Percentiles rank a stretch among this genome's conserved stretches.
phyloP scores from a whole-genome alignment of 768 basidiomycete genomes.

The Plicaturopsis crispa region DNA sequence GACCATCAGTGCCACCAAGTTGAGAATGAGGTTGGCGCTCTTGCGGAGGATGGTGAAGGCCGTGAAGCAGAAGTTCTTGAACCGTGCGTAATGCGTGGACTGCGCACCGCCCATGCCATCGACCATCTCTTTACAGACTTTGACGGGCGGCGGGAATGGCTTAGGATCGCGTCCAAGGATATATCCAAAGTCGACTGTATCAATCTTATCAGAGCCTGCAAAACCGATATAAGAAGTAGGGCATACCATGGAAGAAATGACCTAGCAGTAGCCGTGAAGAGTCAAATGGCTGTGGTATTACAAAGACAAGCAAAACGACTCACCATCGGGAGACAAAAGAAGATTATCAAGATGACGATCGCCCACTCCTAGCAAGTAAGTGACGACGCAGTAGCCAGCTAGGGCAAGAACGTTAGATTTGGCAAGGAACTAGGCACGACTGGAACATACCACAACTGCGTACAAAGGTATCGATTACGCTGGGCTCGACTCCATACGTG shows the following conservation, averaged over 20 bases:
- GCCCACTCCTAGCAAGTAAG: slow-evolving; percentile 92
- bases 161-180: slow-evolving; percentile 97
- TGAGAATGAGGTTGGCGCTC: slow-evolving; percentile 94
- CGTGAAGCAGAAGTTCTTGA: slow-evolving; percentile 97
- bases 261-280: slow-evolving; percentile 29
- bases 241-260: slow-evolving; percentile 92
- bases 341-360: slow-evolving; percentile 97
- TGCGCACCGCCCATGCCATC: slow-evolving; percentile 98
- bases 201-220: slow-evolving; percentile 7
- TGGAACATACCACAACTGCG: slow-evolving; percentile 83
- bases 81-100: slow-evolving; percentile 91
- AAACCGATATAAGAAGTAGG: background rate
- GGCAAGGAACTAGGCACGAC: slow-evolving; percentile 4
- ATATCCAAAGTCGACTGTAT: slow-evolving; percentile 92
- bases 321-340: slow-evolving; percentile 86
- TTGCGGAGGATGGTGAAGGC: slow-evolving; percentile 95
- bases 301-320: slow-evolving; percentile 10
- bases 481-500: slow-evolving; percentile 90
- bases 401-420: too few species aligned
- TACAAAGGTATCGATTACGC: slow-evolving; percentile 93
- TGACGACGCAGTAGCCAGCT: slow-evolving; percentile 98
- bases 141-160: slow-evolving; percentile 95
- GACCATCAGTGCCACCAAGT: slow-evolving; percentile 94
- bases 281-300: background rate
- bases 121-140: slow-evolving; percentile 99